Evolutionary conservation across 1,139 yeast species (phyloP), one percentile per base, ranked within the genome.

Genomic region (Lodderomyces margitis): DNA sequence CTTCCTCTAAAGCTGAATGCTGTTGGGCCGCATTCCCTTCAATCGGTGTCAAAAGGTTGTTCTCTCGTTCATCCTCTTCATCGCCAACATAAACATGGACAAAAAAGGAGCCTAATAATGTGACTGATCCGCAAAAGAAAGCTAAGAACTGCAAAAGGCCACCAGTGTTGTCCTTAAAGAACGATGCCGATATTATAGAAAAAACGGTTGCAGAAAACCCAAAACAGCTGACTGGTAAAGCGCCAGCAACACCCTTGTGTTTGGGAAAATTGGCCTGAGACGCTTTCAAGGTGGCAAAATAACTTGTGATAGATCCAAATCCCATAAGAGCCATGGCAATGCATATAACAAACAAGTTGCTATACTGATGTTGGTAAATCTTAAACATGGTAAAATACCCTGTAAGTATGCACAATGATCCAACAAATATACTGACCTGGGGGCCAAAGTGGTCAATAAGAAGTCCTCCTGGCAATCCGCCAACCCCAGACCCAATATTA

Each of bases 401-500:
- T 3, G 68, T 28, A 37, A 78, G 67, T 20, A 81, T 66, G 8
- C 71, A 53, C 1, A 74, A 4, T 0, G 87, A 74, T 0, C 91
- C 91, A 9, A 78, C 38, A 3, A 75, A 55, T 17, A 79, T 71
- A 5, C 87, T 73, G 6, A 56, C 37, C 37, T 65, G 74, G 0
- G 87, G 82, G 0, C 87, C 87, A 38, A 63, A 64, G 36, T 59
- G 66, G 55, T 84, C 92, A 34, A 83, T 82, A 21, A 83, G 53
- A 24, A 81, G 55, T 0, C 94, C 92, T 1, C 84, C 88, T 0
- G 84, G 75, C 20, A 83, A 64, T 0, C 91, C 92, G 14, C 88
- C 83, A 4, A 81, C 52, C 0, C 87, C 80, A 1, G 83, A 69
- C 2, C 92, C 92, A 10, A 83, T 55, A 41, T 75, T 80, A 16